A percentile compares a stretch with the other conserved stretches of the same genome.
Evolutionary conservation across 352 stramenopile species (phyloP).

Genomic region (Globisporangium okanoganense): DNA sequence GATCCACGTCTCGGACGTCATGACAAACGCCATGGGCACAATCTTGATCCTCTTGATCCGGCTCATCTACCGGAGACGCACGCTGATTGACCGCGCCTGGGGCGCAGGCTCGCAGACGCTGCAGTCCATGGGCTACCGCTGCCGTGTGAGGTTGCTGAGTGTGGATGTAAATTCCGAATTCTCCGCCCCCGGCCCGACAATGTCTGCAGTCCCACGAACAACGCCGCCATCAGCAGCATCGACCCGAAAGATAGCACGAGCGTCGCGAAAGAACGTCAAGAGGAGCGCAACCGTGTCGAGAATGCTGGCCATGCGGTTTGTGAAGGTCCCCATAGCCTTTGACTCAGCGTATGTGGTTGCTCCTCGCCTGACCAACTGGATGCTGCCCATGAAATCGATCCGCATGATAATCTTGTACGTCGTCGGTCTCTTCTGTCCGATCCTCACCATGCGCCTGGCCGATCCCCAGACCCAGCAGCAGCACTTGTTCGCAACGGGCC

Average conservation of each 20-base stretch:
- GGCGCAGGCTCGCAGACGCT: not conserved
- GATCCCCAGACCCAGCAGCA: not conserved
- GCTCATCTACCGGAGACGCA: constrained; percentile 2
- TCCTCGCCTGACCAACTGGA: not conserved
- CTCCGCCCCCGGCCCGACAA: not conserved
- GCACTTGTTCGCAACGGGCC: not conserved
- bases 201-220: not conserved
- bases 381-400: not conserved
- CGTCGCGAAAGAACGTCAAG: not conserved
- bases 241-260: not conserved
- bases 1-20: constrained; percentile 1
- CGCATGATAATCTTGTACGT: constrained; percentile 1
- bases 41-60: constrained; percentile 10
- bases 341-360: not conserved
- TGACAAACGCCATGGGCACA: constrained; percentile 12
- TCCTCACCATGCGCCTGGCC: not conserved
- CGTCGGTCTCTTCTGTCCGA: constrained; percentile 2
- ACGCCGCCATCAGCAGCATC: not conserved
- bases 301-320: constrained; percentile 2
- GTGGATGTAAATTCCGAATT: not conserved
- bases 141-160: constrained; percentile 3
- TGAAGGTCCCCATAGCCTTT: not conserved
- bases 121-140: constrained; percentile 12
- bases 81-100: not conserved
- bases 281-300: not conserved